Evolutionary conservation across 257 asterid species (phyloP).

Genomic region (Gynochthodes officinalis): DNA sequence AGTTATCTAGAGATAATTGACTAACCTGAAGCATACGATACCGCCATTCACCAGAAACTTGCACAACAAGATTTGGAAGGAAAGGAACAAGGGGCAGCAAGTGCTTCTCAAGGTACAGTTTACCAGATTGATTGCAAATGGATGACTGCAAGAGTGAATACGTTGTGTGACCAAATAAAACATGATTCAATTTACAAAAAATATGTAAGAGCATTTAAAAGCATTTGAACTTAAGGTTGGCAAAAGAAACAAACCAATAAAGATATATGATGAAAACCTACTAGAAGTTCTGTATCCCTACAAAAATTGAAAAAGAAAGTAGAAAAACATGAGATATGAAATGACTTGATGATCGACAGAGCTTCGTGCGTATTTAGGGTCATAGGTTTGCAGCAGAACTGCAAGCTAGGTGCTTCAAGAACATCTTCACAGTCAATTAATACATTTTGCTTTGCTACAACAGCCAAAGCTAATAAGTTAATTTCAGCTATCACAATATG

Average conservation of each 20-base stretch:
- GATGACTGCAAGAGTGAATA: conserved; percentile 44
- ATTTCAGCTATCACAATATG: background rate
- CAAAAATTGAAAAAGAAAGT: background rate
- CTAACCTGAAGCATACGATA: conserved; percentile 71
- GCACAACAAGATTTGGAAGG: conserved; percentile 60
- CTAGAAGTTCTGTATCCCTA: background rate
- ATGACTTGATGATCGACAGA: background rate
- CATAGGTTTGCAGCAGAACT: background rate
- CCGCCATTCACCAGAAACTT: conserved; percentile 62
- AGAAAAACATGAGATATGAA: background rate
- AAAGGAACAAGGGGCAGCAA: conserved; percentile 63
- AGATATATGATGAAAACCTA: background rate
- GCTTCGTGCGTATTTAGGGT: background rate
- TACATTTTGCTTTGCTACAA: background rate
- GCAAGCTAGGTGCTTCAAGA: background rate
- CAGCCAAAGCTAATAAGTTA: background rate
- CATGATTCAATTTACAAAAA: background rate
- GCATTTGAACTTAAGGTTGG: background rate
- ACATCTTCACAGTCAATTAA: background rate
- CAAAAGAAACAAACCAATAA: background rate
- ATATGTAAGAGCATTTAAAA: background rate
- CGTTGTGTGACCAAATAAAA: conserved; percentile 1
- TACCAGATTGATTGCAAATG: conserved; percentile 36
- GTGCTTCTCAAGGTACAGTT: conserved; percentile 51
- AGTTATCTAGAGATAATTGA: background rate